These are phyloP conservation scores for Phytophthora litchii DNA, from an alignment of 352 stramenopile genomes.

Conservation along the genomic window DNA sequence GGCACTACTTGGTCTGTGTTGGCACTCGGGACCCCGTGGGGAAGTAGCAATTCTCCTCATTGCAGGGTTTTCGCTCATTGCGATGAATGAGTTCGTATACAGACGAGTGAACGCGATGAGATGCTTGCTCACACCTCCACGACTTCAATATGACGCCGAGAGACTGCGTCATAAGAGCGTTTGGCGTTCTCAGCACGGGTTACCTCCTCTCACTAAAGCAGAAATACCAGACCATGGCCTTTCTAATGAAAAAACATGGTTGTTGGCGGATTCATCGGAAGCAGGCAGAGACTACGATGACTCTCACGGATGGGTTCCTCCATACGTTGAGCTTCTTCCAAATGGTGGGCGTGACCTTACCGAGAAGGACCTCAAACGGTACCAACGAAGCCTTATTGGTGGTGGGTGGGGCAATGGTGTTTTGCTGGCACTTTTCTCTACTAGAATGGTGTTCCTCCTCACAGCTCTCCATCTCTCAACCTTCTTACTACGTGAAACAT, in stretches of 20 bases:
- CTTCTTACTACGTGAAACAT: slow-evolving; percentile 61
- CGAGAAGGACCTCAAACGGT: slow-evolving; percentile 45
- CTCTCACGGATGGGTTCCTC: slow-evolving; percentile 33
- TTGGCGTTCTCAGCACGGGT: slow-evolving; percentile 55
- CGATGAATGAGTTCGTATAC: slow-evolving; percentile 56
- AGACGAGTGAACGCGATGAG: slow-evolving; percentile 59
- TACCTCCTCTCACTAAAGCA: slow-evolving; percentile 27
- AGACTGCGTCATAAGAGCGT: slow-evolving; percentile 56
- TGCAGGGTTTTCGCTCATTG: slow-evolving; percentile 45
- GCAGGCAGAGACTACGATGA: slow-evolving; percentile 40
- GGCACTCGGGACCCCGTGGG: slow-evolving; percentile 34
- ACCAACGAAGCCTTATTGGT: slow-evolving; percentile 50
- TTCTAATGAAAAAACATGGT: slow-evolving; percentile 51
- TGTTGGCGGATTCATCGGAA: slow-evolving; percentile 40
- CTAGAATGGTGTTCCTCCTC: slow-evolving; percentile 72
- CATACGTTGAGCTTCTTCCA: slow-evolving; percentile 56
- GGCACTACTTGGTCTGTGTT: slow-evolving; percentile 49
- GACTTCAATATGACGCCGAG: slow-evolving; percentile 63
- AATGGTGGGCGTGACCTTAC: slow-evolving; percentile 41
- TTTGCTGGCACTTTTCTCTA: slow-evolving; percentile 65
- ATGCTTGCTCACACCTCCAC: slow-evolving; percentile 53
- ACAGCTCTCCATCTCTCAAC: slow-evolving; percentile 70
- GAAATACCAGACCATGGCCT: neutral
- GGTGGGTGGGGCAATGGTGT: slow-evolving; percentile 57
- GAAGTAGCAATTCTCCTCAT: slow-evolving; percentile 55